Evolutionary conservation across 176 grass and related monocot genomes (phyloP).

Genomic region (Miscanthus lutarioriparius): DNA sequence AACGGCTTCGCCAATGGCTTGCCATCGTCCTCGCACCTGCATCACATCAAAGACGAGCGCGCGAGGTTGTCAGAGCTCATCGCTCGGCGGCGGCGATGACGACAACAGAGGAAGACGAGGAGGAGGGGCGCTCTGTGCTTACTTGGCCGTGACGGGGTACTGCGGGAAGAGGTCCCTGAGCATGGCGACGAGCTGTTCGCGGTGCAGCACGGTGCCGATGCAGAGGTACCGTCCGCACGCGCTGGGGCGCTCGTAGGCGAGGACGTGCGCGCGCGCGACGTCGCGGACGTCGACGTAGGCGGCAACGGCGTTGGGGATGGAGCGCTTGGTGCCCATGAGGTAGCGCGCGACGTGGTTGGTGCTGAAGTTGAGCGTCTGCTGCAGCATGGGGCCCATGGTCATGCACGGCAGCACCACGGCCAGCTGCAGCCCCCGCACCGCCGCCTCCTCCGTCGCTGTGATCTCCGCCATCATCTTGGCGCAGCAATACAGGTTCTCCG

Average conservation of each 20-base stretch:
- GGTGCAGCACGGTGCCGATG: slow-evolving; percentile 48
- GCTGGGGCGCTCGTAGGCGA: slow-evolving; percentile 33
- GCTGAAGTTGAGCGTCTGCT: slow-evolving; percentile 42
- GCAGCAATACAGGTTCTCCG: slow-evolving; percentile 59
- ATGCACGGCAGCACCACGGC: slow-evolving; percentile 43
- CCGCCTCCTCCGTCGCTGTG: slow-evolving; percentile 37
- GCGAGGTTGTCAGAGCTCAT: not conserved
- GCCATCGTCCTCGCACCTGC: slow-evolving; percentile 40
- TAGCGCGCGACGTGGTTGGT: slow-evolving; percentile 38
- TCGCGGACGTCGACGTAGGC: slow-evolving; percentile 56
- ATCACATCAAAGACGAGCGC: not conserved
- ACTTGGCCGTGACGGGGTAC: slow-evolving; percentile 40
- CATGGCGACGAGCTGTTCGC: slow-evolving; percentile 1
- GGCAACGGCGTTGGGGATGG: slow-evolving; percentile 52
- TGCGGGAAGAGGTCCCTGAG: slow-evolving; percentile 38
- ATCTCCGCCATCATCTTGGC: slow-evolving; percentile 58
- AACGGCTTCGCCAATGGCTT: slow-evolving; percentile 32
- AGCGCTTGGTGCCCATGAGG: slow-evolving; percentile 34
- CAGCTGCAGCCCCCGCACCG: slow-evolving; percentile 35
- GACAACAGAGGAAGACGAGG: no score
- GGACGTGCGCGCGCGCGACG: slow-evolving; percentile 37
- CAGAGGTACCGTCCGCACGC: slow-evolving; percentile 48
- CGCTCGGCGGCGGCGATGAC: not conserved
- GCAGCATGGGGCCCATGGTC: slow-evolving; percentile 43
- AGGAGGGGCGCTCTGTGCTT: not conserved